Conservation (phyloP, 2,329 filamentous ascomycete species). For the Penicillium sclerotigenum region DNA sequence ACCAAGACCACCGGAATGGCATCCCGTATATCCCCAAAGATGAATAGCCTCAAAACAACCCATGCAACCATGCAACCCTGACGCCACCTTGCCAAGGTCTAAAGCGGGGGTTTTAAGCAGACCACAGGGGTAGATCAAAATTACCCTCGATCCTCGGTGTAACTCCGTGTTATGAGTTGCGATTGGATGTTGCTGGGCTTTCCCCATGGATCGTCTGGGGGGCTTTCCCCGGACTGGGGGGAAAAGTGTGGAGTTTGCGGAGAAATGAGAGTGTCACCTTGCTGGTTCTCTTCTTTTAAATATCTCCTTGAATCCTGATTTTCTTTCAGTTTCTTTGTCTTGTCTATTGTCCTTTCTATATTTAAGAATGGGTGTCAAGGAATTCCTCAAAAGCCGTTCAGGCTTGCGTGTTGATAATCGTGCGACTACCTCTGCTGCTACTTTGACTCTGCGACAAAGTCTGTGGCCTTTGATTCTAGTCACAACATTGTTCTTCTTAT, state of each 20-base stretch:
- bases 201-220: slow-evolving; percentile 7
- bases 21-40: not conserved
- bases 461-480: slow-evolving; percentile 45
- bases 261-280: slow-evolving; percentile 6
- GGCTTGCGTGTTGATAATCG: slow-evolving; percentile 34
- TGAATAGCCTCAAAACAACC: not conserved
- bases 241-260: slow-evolving; percentile 8
- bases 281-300: not conserved
- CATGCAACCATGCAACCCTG: slow-evolving; percentile 9
- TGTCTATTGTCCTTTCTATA: not conserved
- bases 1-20: not conserved
- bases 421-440: slow-evolving; percentile 41
- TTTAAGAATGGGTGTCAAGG: slow-evolving; percentile 28
- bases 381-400: slow-evolving; percentile 32
- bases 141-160: not conserved
- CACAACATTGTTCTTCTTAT: slow-evolving; percentile 52
- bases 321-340: not conserved
- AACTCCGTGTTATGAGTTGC: not conserved
- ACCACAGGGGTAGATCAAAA: not conserved
- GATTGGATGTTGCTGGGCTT: not conserved
- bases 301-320: not conserved
- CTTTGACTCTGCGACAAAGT: slow-evolving; percentile 44
- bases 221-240: slow-evolving; percentile 9
- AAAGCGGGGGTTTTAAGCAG: not conserved
- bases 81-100: not conserved